phyloP scores from a whole-genome alignment of 2,329 filamentous ascomycete species.

The Alternaria gansuensis region DNA sequence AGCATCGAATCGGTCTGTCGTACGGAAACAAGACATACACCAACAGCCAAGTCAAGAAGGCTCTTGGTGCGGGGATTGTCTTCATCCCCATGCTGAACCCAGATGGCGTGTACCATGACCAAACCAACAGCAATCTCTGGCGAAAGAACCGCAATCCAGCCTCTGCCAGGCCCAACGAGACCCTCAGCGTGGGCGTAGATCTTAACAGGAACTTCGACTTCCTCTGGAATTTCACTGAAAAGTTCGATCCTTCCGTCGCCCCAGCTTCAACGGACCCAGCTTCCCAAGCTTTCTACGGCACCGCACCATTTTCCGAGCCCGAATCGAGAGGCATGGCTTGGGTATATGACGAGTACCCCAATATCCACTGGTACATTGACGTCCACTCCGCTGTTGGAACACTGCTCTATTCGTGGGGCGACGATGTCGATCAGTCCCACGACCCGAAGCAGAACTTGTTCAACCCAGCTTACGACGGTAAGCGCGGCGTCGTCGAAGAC shows the following conservation, averaged over 20 bases:
- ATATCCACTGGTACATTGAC: constrained; percentile 66
- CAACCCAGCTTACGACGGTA: constrained; percentile 62
- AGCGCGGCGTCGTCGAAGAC: constrained; percentile 59
- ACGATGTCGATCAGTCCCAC: constrained; percentile 62
- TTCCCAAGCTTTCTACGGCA: constrained; percentile 63
- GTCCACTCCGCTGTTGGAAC: constrained; percentile 65
- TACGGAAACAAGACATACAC: constrained; percentile 64
- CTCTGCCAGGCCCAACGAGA: constrained; percentile 23
- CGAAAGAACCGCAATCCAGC: constrained; percentile 55
- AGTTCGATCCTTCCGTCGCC: constrained; percentile 54
- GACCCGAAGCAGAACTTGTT: constrained; percentile 61
- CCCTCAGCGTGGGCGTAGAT: constrained; percentile 40
- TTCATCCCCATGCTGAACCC: constrained; percentile 54
- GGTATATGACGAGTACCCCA: constrained; percentile 60
- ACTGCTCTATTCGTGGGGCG: constrained; percentile 67
- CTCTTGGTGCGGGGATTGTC: constrained; percentile 63
- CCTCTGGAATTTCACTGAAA: constrained; percentile 63
- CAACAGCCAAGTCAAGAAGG: constrained; percentile 61
- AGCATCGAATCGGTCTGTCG: constrained; percentile 59
- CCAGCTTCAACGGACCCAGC: constrained; percentile 55
- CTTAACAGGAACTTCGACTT: constrained; percentile 60
- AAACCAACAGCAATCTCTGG: constrained; percentile 45
- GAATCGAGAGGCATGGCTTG: constrained; percentile 65
- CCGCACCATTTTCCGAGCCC: constrained; percentile 63
- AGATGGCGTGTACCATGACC: constrained; percentile 45